A percentile compares a stretch with the other conserved stretches of the same genome.
Conservation (phyloP, 192 early-diverging fungal genomes). For the Helicostylum pulchrum region DNA sequence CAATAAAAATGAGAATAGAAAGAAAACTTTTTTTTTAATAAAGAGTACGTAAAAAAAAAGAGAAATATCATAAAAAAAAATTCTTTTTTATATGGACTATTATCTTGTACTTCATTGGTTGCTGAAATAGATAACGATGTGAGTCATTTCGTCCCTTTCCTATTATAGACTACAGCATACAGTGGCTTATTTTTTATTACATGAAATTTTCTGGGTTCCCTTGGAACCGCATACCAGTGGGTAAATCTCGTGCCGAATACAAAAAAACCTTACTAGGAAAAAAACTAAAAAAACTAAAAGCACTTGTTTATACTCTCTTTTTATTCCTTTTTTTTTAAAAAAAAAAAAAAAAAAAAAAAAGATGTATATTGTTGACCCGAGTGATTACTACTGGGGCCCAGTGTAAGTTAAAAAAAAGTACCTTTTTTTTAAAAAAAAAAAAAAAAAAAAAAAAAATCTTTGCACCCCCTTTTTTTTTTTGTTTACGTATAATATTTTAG, state of each 20-base stretch:
- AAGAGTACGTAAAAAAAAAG: background rate
- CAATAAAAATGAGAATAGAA: conserved; percentile 1
- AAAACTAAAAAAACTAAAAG: no score
- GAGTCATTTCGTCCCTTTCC: background rate
- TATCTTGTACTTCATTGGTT: conserved; percentile 2
- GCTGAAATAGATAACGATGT: background rate
- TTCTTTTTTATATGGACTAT: conserved; percentile 5
- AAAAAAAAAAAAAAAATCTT: no score
- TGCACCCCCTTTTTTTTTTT: background rate
- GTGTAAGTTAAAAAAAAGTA: background rate
- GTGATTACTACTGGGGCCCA: conserved; percentile 20
- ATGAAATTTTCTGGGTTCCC: no score
- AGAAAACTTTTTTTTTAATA: background rate
- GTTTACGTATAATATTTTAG: background rate
- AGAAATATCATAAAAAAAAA: background rate
- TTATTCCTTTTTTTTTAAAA: no score
- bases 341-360: no score
- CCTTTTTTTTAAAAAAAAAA: no score
- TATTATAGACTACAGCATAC: background rate
- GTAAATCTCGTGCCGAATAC: no score
- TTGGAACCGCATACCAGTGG: no score
- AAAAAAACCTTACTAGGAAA: no score
- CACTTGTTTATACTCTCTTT: no score
- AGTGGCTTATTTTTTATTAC: no score
- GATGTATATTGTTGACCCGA: background rate